Evolutionary conservation across 306 rosid species (phyloP).

Genomic region (Crotalaria pallida): DNA sequence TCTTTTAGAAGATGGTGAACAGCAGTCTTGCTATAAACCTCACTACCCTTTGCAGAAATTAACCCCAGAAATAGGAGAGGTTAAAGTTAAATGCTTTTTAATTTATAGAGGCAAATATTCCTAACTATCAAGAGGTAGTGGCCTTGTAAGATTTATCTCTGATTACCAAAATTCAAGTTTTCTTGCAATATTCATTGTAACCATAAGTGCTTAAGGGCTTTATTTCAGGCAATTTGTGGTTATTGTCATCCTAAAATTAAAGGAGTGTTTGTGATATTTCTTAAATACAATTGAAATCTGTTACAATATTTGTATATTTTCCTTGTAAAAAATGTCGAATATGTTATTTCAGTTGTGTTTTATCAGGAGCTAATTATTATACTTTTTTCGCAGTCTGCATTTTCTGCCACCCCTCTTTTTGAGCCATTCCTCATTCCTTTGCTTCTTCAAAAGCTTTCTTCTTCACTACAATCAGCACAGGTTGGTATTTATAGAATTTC

Average conservation of each 20-base stretch:
- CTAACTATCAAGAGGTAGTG: too few species aligned
- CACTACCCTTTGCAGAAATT: background rate
- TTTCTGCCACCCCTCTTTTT: conserved; percentile 64
- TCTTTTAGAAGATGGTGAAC: background rate
- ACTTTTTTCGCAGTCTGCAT: conserved; percentile 66
- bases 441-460: conserved; percentile 90
- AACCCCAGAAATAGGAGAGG: background rate
- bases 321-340: background rate
- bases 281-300: too few species aligned
- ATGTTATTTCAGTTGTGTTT: background rate
- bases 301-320: too few species aligned
- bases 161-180: too few species aligned
- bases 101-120: too few species aligned
- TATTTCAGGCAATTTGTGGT: too few species aligned
- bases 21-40: background rate
- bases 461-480: conserved; percentile 73
- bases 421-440: conserved; percentile 87
- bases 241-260: too few species aligned
- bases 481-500: conserved; percentile 41
- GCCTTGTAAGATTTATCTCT: too few species aligned
- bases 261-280: too few species aligned
- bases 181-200: too few species aligned
- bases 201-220: too few species aligned
- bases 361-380: conserved; percentile 6
- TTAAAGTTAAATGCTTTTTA: background rate